Base-by-base conservation (phyloP, 1,284 basidiomycete genomes). In the Laetiporus sulphureus region DNA sequence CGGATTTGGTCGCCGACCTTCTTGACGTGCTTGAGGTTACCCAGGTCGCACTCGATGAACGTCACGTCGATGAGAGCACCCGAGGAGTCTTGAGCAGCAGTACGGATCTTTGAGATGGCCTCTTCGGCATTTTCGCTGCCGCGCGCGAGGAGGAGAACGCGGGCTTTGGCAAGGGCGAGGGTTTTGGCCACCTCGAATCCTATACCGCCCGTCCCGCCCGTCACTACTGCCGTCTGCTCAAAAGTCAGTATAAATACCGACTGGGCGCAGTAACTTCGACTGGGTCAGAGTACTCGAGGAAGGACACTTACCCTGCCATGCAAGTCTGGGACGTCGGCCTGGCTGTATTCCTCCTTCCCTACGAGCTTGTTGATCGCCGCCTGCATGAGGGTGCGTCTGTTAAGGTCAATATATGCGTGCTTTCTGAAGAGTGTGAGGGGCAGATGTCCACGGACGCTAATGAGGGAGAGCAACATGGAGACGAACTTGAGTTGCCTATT, bases 1-100 rank as follows among this genome's bases (percentile, higher is more conserved):
- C 57, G 49, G 23, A 71, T 43, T 36, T 49, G 53, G 38, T 63
- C 59, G 8, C 63, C 67, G 29, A 67, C 62, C 36, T 66, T 56
- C 50, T 65, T 64, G 33, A 68, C 64, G 33, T 64, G 51, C 16
- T 52, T 52, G 40, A 72, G 53, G 33, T 56, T 59, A 1, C 64
- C 66, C 25, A 71, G 57, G 49, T 72, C 68, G 42, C 66, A 69
- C 23, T 59, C 51, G n/a, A 66, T 45, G 53, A 67, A 68, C 23
- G 59, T 59, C 36, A 70, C 51, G 35, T 66, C 60, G 18, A 57
- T 59, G 10, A 52, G 42, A 10, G 55, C 48, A 8, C 40, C 45
- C 5, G 22, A 18, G 6, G 36, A 25, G 19, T 55, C 53, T 13
- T 52, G 50, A 4, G 47, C 43, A 35, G 57, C 49, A n/a, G n/a